These are phyloP conservation scores for Lactifluus echinatus DNA, from an alignment of 768 basidiomycete genomes.

Conservation along the genomic window DNA sequence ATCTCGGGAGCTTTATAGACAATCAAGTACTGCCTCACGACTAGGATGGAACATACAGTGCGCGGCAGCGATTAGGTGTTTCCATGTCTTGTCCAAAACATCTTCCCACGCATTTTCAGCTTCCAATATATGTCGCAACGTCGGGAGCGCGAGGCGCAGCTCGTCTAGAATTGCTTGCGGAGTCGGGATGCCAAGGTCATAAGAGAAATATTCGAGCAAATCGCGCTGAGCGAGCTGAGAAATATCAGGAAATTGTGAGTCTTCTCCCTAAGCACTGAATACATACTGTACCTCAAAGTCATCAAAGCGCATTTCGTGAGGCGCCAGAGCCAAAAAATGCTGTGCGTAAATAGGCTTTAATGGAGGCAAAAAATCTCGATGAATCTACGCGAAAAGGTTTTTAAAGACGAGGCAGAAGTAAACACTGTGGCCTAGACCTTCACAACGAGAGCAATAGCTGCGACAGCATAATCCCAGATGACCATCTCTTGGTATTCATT, in stretches of 20 bases:
- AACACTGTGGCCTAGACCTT: constrained; percentile 10
- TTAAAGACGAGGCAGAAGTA: neutral
- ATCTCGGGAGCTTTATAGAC: constrained; percentile 10
- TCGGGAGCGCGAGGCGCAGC: constrained; percentile 8
- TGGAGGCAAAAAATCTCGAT: constrained; percentile 14
- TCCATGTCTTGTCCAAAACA: constrained; percentile 11
- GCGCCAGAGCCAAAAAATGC: constrained; percentile 16
- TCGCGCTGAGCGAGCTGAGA: constrained; percentile 14
- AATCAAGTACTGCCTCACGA: neutral
- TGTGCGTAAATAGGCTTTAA: constrained; percentile 14
- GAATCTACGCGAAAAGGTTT: neutral
- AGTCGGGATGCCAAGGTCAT: constrained; percentile 13
- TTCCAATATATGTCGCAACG: constrained; percentile 3
- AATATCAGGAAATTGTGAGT: neutral
- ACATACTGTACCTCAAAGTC: constrained; percentile 18
- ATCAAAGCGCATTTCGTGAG: constrained; percentile 10
- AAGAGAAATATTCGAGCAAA: constrained; percentile 12
- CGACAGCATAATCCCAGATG: constrained; percentile 18
- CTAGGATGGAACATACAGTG: constrained; percentile 6
- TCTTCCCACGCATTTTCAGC: constrained; percentile 3
- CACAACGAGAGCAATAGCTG: constrained; percentile 17
- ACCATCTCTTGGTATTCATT: neutral
- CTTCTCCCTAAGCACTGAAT: neutral
- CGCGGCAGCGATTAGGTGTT: constrained; percentile 9
- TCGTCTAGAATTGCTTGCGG: constrained; percentile 18